A percentile compares a stretch with the other conserved stretches of the same genome.
phyloP scores from a whole-genome alignment of 176 grass and related monocot genomes.

The barley (Hordeum vulgare) region DNA sequence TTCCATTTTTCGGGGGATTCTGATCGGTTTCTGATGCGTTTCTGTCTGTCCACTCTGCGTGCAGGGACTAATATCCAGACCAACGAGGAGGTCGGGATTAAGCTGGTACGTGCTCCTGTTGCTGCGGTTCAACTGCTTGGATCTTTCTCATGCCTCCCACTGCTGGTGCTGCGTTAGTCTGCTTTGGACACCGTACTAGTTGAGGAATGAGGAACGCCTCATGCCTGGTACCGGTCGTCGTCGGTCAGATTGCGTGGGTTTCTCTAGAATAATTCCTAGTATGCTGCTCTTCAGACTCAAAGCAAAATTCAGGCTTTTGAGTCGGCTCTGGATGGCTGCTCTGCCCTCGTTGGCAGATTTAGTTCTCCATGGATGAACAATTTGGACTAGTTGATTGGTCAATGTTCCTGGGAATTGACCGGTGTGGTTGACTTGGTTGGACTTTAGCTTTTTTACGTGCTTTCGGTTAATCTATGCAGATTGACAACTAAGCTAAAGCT shows the following conservation, averaged over 20 bases:
- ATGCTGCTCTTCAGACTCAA: conserved; percentile 1
- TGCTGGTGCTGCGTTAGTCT: neutral
- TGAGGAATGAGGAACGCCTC: neutral
- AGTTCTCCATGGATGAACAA: neutral
- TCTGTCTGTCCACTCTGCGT: neutral
- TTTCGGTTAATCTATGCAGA: neutral
- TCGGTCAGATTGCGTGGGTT: neutral
- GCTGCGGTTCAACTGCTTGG: conserved; percentile 4
- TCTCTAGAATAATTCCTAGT: neutral
- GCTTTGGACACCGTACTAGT: neutral
- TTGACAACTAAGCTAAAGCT: neutral
- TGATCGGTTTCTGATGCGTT: neutral
- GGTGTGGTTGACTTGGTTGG: neutral
- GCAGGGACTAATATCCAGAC: conserved; percentile 96
- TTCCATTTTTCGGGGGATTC: neutral
- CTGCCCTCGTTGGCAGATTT: neutral
- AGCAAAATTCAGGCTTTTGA: neutral
- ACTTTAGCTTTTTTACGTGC: neutral
- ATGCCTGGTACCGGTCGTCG: neutral
- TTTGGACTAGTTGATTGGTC: neutral
- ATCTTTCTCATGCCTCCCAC: conserved; percentile 8
- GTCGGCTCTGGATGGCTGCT: neutral
- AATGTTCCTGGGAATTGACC: neutral
- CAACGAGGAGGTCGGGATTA: conserved; percentile 98
- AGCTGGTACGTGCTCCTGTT: conserved; percentile 59